These are phyloP conservation scores for Phytophthora brassicae DNA, from an alignment of 352 stramenopile species.

Conservation along the genomic window DNA sequence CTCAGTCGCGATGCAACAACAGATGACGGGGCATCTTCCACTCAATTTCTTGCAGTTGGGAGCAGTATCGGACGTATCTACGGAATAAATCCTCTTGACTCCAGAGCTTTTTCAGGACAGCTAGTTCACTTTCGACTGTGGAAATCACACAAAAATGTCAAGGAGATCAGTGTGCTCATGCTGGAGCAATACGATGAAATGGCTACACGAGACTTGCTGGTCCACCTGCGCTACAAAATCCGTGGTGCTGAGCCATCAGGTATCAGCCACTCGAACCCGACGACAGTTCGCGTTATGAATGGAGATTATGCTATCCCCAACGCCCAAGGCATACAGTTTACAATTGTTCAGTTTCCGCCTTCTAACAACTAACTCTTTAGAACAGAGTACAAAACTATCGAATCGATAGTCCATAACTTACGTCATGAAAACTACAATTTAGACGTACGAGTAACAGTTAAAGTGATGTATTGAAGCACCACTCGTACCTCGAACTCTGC, in stretches of 20 bases:
- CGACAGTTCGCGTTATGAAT: slow-evolving; percentile 21
- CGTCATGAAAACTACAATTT: background rate
- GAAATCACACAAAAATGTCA: slow-evolving; percentile 25
- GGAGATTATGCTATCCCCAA: slow-evolving; percentile 21
- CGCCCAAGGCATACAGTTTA: slow-evolving; percentile 24
- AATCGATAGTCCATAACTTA: background rate
- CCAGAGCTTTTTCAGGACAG: slow-evolving; percentile 24
- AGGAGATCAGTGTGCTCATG: slow-evolving; percentile 27
- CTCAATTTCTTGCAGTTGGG: slow-evolving; percentile 32
- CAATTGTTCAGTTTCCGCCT: slow-evolving; percentile 32
- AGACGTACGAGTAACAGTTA: too few species aligned
- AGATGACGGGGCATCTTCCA: slow-evolving; percentile 2
- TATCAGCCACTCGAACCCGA: background rate
- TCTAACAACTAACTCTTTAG: slow-evolving; percentile 19
- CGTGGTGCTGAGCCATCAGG: background rate
- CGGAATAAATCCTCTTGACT: slow-evolving; percentile 8
- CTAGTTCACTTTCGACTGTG: slow-evolving; percentile 34
- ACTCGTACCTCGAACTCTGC: too few species aligned
- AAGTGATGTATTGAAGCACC: too few species aligned
- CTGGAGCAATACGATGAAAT: slow-evolving; percentile 24
- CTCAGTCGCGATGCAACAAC: slow-evolving; percentile 4
- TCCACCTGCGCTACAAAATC: slow-evolving; percentile 31
- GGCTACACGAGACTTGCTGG: slow-evolving; percentile 15
- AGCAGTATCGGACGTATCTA: slow-evolving; percentile 30
- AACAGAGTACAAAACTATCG: slow-evolving; percentile 18